A percentile compares a stretch with the other conserved stretches of the same genome.
Evolutionary conservation across 1,284 basidiomycete genomes (phyloP).

Genomic region (Rhodotorula glutinis): DNA sequence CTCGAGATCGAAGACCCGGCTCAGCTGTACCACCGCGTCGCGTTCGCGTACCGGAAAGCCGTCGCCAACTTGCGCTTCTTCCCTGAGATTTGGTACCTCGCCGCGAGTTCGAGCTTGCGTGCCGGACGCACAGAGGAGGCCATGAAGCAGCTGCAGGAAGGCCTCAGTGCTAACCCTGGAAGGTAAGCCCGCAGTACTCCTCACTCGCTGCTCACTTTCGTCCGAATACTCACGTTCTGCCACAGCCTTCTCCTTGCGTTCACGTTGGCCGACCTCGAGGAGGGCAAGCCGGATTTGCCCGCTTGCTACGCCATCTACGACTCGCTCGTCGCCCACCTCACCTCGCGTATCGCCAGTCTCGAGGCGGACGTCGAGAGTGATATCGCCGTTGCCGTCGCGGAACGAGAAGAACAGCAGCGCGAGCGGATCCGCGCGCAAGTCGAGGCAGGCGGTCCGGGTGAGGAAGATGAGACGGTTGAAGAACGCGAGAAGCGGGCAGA

Average conservation of each 20-base stretch:
- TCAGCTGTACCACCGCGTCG: constrained; percentile 66
- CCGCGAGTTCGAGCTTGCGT: constrained; percentile 71
- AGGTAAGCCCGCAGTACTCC: constrained; percentile 54
- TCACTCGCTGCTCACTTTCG: background rate
- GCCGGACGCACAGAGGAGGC: constrained; percentile 81
- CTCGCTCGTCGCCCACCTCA: constrained; percentile 66
- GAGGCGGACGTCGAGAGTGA: constrained; percentile 57
- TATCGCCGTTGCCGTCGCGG: constrained; percentile 50
- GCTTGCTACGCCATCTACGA: constrained; percentile 53
- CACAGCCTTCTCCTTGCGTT: constrained; percentile 81
- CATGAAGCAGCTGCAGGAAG: constrained; percentile 71
- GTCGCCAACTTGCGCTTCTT: constrained; percentile 88
- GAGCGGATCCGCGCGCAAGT: constrained; percentile 28
- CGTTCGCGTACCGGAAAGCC: constrained; percentile 82
- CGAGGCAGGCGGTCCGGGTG: constrained; percentile 46
- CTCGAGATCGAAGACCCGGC: constrained; percentile 79
- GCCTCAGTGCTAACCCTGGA: constrained; percentile 80
- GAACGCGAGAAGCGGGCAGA: constrained; percentile 53
- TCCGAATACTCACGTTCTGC: background rate
- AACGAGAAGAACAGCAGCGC: constrained; percentile 42
- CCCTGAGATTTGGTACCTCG: constrained; percentile 86
- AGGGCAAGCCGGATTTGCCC: constrained; percentile 51
- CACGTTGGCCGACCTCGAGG: constrained; percentile 79
- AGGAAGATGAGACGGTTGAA: constrained; percentile 43
- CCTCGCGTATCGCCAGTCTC: constrained; percentile 67